phyloP scores from a whole-genome alignment of 371 early-diverging fungal genomes.

The Mucor ambiguus region DNA sequence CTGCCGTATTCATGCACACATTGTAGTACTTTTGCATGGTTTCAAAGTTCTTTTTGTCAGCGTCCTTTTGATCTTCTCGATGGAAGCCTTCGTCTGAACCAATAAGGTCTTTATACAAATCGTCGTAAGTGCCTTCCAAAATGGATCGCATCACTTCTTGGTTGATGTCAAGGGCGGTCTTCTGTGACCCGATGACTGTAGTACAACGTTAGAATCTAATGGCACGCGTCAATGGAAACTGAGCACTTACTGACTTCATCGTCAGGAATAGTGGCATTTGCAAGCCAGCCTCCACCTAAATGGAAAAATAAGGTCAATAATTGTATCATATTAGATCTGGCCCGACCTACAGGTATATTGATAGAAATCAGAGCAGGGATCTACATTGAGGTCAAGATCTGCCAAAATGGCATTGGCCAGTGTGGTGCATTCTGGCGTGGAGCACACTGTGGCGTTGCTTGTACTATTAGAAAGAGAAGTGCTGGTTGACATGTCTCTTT shows the following conservation, averaged over 20 bases:
- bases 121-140: slow-evolving; percentile 22
- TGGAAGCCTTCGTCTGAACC: slow-evolving; percentile 14
- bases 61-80: slow-evolving; percentile 8
- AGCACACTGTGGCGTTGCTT: slow-evolving; percentile 18
- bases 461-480: background rate
- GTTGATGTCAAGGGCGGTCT: slow-evolving; percentile 37
- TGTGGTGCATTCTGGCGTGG: slow-evolving; percentile 43
- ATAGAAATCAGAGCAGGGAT: slow-evolving; percentile 55
- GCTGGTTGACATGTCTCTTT: background rate
- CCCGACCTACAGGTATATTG: slow-evolving; percentile 54
- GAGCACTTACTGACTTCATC: slow-evolving; percentile 38
- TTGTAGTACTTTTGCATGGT: slow-evolving; percentile 51
- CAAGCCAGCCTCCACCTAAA: slow-evolving; percentile 53
- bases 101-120: slow-evolving; percentile 27
- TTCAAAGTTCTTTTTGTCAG: slow-evolving; percentile 46
- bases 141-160: slow-evolving; percentile 20
- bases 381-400: slow-evolving; percentile 25
- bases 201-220: slow-evolving; percentile 6
- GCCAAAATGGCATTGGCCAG: slow-evolving; percentile 40
- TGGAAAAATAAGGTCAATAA: background rate
- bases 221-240: background rate
- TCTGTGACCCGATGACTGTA: slow-evolving; percentile 23
- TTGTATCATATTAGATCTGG: too few species aligned
- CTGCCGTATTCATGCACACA: slow-evolving; percentile 52
- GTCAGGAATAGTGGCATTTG: slow-evolving; percentile 41